Evolutionary conservation across 805 yeast genomes (phyloP), one percentile per base, ranked within the genome.

Genomic region (Myxozyma nipponensis): DNA sequence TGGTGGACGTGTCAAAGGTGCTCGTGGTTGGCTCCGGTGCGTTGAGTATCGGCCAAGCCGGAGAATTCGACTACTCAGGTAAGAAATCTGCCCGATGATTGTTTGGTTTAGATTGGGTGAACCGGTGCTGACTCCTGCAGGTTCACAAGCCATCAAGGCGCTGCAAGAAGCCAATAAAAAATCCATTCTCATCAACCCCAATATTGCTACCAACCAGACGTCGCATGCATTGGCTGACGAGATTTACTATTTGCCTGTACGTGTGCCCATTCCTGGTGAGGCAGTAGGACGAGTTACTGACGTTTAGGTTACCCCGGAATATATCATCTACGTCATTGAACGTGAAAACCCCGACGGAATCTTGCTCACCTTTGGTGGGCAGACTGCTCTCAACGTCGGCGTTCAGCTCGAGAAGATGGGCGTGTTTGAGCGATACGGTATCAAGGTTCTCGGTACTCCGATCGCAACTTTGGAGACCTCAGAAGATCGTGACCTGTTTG

Each of bases 71-170:
- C 71, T 93, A 93, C 73, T 89, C 97, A 41, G 98, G 98, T 67
- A 17, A 18, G 15, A 30, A 26, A 3, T 19, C 18, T 26, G 36
- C 21, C 17, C 3, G 10, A 28, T 35, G 24, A 15, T 24, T 21
- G 15, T 26, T 32, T 40, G 13, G 22, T 19, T 35, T n/a, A 17
- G 4, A 10, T 28, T 9, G 32, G 13, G 7, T 28, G 7, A 7
- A 7, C 13, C 13, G 13, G 32, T 9, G 32, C 13, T 25, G 17
- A 5, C 9, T 28, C 7, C 2, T 42, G 15, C 23, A 53, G 57
- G 98, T 96, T 47, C 97, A 48, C 98, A 93, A 73, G 98, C 98
- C 52, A 93, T 93, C 72, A 93, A 93, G 72, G 98, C 98, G 40
- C 78, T 93, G 72, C 90, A 89, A 70, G 98, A 93, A 74, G 98